These are phyloP conservation scores for Haematococcus lacustris DNA, from an alignment of 139 green algal species.

Conservation along the genomic window DNA sequence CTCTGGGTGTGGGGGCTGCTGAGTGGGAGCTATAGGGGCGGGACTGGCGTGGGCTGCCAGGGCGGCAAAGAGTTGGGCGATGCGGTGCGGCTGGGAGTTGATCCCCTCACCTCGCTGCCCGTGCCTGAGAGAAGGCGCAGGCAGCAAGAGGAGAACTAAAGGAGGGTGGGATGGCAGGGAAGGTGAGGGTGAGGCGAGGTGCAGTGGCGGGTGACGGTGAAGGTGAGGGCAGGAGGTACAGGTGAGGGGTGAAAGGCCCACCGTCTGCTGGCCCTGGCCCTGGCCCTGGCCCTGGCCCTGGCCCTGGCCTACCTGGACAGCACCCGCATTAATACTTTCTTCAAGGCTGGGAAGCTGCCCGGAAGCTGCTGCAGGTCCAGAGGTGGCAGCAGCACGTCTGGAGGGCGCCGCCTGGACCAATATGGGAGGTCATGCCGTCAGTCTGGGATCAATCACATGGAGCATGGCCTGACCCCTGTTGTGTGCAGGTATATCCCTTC, in stretches of 20 bases:
- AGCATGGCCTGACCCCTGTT: not conserved
- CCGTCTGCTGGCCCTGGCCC: too few species aligned
- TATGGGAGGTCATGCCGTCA: not conserved
- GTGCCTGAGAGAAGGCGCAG: not conserved
- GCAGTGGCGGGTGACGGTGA: too few species aligned
- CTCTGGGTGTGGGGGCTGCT: too few species aligned
- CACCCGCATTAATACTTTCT: not conserved
- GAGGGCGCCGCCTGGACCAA: not conserved
- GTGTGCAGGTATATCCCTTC: not conserved
- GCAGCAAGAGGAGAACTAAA: too few species aligned
- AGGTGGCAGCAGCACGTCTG: not conserved
- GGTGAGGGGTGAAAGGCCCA: not conserved
- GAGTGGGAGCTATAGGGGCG: too few species aligned
- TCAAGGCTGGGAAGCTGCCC: not conserved
- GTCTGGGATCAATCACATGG: not conserved
- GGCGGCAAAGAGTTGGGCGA: not conserved
- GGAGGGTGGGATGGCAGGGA: too few species aligned
- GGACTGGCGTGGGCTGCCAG: not conserved
- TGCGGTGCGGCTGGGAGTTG: not conserved
- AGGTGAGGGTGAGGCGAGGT: too few species aligned
- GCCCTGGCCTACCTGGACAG: not conserved
- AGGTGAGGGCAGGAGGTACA: too few species aligned
- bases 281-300: too few species aligned
- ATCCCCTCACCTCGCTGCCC: not conserved
- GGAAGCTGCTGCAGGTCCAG: not conserved